Evolutionary conservation across 1,284 basidiomycete genomes (phyloP).

Genomic region (Xanthoconium separans): DNA sequence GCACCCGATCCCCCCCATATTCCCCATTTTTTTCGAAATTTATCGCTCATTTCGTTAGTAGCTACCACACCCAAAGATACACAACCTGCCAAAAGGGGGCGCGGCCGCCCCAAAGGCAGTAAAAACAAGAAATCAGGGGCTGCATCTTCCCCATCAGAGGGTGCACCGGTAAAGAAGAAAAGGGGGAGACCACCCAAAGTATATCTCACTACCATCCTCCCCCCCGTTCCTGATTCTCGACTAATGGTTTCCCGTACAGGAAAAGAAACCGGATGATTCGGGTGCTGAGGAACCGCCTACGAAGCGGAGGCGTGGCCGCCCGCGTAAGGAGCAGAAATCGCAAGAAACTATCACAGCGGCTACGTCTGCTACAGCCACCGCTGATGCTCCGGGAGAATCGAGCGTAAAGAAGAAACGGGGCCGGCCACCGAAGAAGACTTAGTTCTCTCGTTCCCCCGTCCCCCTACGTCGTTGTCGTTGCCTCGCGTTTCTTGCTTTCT

Average conservation of each 20-base stretch:
- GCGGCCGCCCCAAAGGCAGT: constrained; percentile 78
- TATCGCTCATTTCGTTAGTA: constrained; percentile 17
- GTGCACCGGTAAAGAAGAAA: constrained; percentile 47
- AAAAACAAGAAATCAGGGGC: constrained; percentile 72
- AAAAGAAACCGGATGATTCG: constrained; percentile 52
- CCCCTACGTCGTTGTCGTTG: constrained; percentile 7
- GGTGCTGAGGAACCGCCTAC: constrained; percentile 46
- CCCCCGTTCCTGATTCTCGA: constrained; percentile 30
- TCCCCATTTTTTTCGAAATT: constrained; percentile 22
- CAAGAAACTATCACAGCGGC: constrained; percentile 29
- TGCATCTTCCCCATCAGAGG: constrained; percentile 40
- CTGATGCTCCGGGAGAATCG: constrained; percentile 43
- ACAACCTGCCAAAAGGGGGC: constrained; percentile 58
- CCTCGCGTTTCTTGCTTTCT: constrained; percentile 33
- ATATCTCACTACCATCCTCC: constrained; percentile 21
- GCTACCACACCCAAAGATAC: constrained; percentile 29
- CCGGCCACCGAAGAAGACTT: constrained; percentile 65
- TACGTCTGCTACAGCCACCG: constrained; percentile 38
- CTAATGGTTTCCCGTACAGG: constrained; percentile 36
- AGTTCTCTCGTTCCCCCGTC: constrained; percentile 8
- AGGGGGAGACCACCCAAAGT: constrained; percentile 80
- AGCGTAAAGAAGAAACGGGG: constrained; percentile 66
- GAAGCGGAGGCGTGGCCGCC: constrained; percentile 72
- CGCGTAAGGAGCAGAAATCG: constrained; percentile 62
- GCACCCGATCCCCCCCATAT: constrained; percentile 5